Evolutionary conservation across 83 land plant genomes (phyloP).

Genomic region (Picea abies): DNA sequence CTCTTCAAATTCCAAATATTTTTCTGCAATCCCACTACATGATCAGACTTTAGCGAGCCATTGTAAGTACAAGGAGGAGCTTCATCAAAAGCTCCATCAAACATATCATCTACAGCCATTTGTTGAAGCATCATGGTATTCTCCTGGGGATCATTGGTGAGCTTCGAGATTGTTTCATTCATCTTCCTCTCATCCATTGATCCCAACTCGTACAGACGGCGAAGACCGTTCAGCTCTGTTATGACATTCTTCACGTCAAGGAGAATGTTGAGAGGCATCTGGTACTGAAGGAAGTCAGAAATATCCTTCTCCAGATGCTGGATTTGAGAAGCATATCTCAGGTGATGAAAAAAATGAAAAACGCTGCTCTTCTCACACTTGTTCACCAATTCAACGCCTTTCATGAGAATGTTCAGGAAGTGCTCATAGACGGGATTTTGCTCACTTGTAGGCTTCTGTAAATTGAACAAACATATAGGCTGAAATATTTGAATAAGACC

Average conservation of each 20-base stretch:
- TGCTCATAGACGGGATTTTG: neutral
- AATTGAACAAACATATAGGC: neutral
- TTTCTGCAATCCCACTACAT: slow-evolving; percentile 4
- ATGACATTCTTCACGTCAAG: neutral
- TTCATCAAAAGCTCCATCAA: neutral
- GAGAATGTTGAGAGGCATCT: neutral
- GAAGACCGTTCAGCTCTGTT: neutral
- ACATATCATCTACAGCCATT: neutral
- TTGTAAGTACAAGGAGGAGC: neutral
- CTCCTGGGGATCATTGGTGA: neutral
- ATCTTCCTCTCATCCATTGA: neutral
- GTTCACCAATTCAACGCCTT: neutral
- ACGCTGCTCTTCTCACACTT: neutral
- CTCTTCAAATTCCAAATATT: slow-evolving; percentile 2
- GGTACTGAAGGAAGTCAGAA: neutral
- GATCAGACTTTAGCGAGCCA: neutral
- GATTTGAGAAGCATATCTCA: neutral
- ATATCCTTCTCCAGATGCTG: neutral
- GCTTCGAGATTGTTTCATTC: neutral
- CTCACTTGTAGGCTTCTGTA: neutral
- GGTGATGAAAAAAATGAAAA: neutral
- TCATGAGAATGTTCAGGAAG: neutral
- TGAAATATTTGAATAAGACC: neutral
- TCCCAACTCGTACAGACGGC: neutral
- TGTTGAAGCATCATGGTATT: neutral